Percentiles rank a stretch among this genome's conserved stretches.
Conservation (phyloP, 2,329 filamentous ascomycete genomes). For the Neurospora crassa region DNA sequence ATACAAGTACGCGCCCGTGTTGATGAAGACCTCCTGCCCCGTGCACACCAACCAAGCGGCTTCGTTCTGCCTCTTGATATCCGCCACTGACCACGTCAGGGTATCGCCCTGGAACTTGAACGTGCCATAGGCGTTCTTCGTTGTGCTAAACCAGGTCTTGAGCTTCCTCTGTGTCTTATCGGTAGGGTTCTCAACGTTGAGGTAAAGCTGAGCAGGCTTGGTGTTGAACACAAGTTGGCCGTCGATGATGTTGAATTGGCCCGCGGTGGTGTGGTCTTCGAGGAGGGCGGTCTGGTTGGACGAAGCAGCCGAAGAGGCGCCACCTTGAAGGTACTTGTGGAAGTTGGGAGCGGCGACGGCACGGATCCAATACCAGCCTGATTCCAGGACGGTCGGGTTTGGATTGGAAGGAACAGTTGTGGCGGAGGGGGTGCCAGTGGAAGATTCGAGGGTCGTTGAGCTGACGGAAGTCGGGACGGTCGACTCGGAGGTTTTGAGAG, state of each 20-base stretch:
- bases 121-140: conserved; percentile 39
- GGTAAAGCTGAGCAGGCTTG: conserved; percentile 26
- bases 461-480: conserved; percentile 2
- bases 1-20: conserved; percentile 45
- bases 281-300: conserved; percentile 35
- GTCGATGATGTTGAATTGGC: conserved; percentile 41
- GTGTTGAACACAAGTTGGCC: conserved; percentile 41
- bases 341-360: conserved; percentile 44
- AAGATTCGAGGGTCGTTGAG: not conserved
- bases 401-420: conserved; percentile 5
- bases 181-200: conserved; percentile 31
- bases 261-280: conserved; percentile 36
- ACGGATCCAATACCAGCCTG: conserved; percentile 43
- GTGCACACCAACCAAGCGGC: conserved; percentile 46
- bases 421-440: not conserved
- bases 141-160: conserved; percentile 36
- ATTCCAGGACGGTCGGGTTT: conserved; percentile 29
- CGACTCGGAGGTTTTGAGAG: conserved; percentile 1
- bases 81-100: conserved; percentile 37
- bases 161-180: conserved; percentile 35
- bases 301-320: conserved; percentile 23
- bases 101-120: conserved; percentile 46
- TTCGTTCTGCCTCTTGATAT: conserved; percentile 37
- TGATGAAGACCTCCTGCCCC: conserved; percentile 38
- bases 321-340: conserved; percentile 35